Percentiles rank a stretch among this genome's conserved stretches.
phyloP scores from a whole-genome alignment of 2,329 filamentous ascomycete species.

The Canariomyces notabilis region DNA sequence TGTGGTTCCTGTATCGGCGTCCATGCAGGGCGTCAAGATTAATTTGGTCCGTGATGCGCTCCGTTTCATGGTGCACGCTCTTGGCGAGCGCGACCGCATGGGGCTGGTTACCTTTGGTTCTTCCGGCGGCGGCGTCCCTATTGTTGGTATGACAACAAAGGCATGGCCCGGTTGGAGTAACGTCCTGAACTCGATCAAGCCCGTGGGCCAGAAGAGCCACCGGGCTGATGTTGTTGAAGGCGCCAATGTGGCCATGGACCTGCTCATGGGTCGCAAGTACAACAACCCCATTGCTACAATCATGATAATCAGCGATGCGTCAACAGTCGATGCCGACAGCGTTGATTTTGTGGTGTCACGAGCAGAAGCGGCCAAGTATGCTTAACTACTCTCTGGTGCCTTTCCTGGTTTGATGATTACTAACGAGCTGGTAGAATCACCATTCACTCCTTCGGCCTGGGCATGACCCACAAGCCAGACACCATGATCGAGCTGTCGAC shows the following conservation, averaged over 20 bases:
- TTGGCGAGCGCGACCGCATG: slow-evolving; percentile 94
- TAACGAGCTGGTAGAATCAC: slow-evolving; percentile 59
- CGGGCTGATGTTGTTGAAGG: slow-evolving; percentile 96
- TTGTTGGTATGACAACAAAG: slow-evolving; percentile 98
- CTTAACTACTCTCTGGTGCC: slow-evolving; percentile 22
- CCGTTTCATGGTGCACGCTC: slow-evolving; percentile 81
- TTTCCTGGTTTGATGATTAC: slow-evolving; percentile 3
- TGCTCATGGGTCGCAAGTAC: slow-evolving; percentile 95
- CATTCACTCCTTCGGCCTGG: slow-evolving; percentile 93
- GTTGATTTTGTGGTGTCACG: slow-evolving; percentile 97
- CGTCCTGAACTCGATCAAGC: slow-evolving; percentile 79
- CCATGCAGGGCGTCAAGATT: slow-evolving; percentile 99
- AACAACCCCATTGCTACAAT: slow-evolving; percentile 95
- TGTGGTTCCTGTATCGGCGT: slow-evolving; percentile 93
- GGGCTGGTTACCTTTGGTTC: slow-evolving; percentile 95
- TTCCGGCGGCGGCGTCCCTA: slow-evolving; percentile 82
- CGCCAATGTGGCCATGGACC: slow-evolving; percentile 95
- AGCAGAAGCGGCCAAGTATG: slow-evolving; percentile 92
- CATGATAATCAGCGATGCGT: slow-evolving; percentile 94
- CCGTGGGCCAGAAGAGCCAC: slow-evolving; percentile 93
- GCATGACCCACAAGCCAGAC: slow-evolving; percentile 95
- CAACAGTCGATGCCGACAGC: slow-evolving; percentile 87
- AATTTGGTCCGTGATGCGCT: slow-evolving; percentile 87
- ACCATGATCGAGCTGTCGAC: slow-evolving; percentile 98
- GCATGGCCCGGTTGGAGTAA: slow-evolving; percentile 88